Evolutionary conservation across 169 alveolate genomes (phyloP), one percentile per base, ranked within the genome.

Genomic region (Plasmodium berghei): DNA sequence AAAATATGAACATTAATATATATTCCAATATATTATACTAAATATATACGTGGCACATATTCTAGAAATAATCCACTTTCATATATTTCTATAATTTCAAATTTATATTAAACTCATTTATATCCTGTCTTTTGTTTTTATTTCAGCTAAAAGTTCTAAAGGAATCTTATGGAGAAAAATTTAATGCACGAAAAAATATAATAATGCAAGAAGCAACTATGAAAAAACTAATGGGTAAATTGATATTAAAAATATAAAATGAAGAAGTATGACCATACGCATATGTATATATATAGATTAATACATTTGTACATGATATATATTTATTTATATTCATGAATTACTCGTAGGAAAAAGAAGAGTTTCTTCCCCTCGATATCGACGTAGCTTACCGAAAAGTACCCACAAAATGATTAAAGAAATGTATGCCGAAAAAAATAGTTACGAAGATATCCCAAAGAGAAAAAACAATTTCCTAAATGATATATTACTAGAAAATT

Each of bases 381-480:
- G 91, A 18, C 72, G 59, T 8, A 86, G 18, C 45, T 8, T 86
- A 54, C 91, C 91, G 40, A 69, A 86, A 34, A 86, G 70, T 28
- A 59, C 87, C 5, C 73, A 71, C 55, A 86, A 86, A 86, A 86
- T 86, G 91, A 86, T 86, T 6, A 86, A 48, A 2, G 91, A 86
- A 86, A 86, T 86, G 91, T 86, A 86, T 71, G 64, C 18, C n/a
- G 86, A 83, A 28, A 67, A 67, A 42, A 58, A 46, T 40, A 67
- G 46, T 49, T 18, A 34, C 22, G 63, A 66, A 40, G 55, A 71
- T 14, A 52, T 55, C 12, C 49, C 45, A 56, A 34, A 59, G 55
- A 52, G 45, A 40, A 80, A 46, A 28, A 71, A 64, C 4, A 71
- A 67, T 1, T 67, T 56, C 61, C 3, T 80, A 20, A 26, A 64